A percentile compares a stretch with the other conserved stretches of the same genome.
phyloP scores from a whole-genome alignment of 768 basidiomycete species.

The Postia placenta region DNA sequence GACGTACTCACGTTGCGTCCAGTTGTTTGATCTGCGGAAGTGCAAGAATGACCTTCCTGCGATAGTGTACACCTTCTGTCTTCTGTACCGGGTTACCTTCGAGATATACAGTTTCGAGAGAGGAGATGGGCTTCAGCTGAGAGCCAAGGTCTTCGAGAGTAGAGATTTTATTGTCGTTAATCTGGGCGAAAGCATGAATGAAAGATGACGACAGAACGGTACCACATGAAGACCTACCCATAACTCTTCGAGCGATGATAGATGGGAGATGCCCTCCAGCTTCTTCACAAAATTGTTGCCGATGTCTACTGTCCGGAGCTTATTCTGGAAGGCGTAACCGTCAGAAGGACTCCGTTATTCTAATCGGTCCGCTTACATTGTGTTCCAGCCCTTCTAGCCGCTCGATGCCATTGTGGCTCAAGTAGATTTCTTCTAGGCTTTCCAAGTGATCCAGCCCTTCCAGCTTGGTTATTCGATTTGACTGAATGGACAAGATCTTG shows the following conservation, averaged over 20 bases:
- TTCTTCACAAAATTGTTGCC: constrained; percentile 77
- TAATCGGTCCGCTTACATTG: constrained; percentile 47
- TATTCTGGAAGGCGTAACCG: constrained; percentile 29
- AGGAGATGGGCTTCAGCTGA: constrained; percentile 52
- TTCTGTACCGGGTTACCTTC: constrained; percentile 92
- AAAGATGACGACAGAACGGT: neutral
- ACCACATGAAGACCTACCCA: constrained; percentile 54
- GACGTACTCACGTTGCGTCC: constrained; percentile 80
- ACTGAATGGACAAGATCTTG: constrained; percentile 84
- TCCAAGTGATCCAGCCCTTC: constrained; percentile 72
- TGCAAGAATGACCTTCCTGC: constrained; percentile 84
- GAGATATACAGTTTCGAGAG: constrained; percentile 85
- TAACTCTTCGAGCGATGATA: constrained; percentile 78
- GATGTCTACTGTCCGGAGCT: constrained; percentile 81
- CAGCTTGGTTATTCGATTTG: constrained; percentile 86
- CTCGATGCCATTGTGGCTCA: constrained; percentile 90
- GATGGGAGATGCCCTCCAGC: constrained; percentile 79
- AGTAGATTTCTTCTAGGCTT: constrained; percentile 82
- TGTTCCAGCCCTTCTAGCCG: constrained; percentile 79
- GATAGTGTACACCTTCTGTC: constrained; percentile 69
- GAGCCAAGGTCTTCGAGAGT: constrained; percentile 61
- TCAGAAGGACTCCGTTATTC: neutral
- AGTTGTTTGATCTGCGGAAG: constrained; percentile 89
- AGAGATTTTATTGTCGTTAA: constrained; percentile 82
- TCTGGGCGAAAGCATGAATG: constrained; percentile 50